Percentiles rank a stretch among this genome's conserved stretches.
These are phyloP conservation scores for Ogataea philodendri DNA, from an alignment of 805 yeast species.

Conservation along the genomic window DNA sequence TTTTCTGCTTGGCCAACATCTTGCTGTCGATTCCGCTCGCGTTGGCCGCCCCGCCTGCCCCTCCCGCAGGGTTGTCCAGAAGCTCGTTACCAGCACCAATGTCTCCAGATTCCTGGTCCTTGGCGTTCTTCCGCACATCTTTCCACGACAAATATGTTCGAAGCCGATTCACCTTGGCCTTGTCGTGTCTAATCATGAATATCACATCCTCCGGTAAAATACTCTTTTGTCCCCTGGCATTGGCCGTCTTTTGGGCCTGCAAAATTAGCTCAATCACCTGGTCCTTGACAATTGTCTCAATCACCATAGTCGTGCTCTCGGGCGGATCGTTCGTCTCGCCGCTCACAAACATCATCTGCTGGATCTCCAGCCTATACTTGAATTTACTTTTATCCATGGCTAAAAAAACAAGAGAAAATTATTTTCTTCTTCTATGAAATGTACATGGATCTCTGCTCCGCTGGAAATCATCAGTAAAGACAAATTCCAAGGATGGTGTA, in stretches of 20 bases:
- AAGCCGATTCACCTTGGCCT: constrained; percentile 87
- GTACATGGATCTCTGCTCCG: constrained; percentile 42
- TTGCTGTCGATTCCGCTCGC: constrained; percentile 41
- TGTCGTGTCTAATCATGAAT: constrained; percentile 86
- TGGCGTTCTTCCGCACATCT: constrained; percentile 82
- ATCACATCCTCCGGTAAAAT: constrained; percentile 92
- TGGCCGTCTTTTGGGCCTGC: constrained; percentile 77
- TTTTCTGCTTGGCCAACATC: constrained; percentile 58
- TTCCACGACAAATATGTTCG: constrained; percentile 95
- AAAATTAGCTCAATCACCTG: constrained; percentile 84
- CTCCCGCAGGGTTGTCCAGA: constrained; percentile 33
- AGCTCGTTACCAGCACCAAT: constrained; percentile 36
- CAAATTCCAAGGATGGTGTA: constrained; percentile 63
- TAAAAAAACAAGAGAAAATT: constrained; percentile 1
- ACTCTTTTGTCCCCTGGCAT: constrained; percentile 74
- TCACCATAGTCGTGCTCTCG: constrained; percentile 82
- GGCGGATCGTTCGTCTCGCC: constrained; percentile 97
- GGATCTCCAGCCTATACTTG: constrained; percentile 88
- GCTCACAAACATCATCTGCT: constrained; percentile 97
- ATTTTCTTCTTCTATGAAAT: constrained; percentile 7
- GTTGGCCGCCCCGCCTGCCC: constrained; percentile 34
- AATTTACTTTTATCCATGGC: constrained; percentile 43
- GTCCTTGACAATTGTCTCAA: constrained; percentile 92
- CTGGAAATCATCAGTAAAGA: constrained; percentile 53
- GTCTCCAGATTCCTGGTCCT: constrained; percentile 56